A percentile compares a stretch with the other conserved stretches of the same genome.
These are phyloP conservation scores for Cadophora malorum DNA, from an alignment of 2,329 filamentous ascomycete genomes.

Conservation along the genomic window DNA sequence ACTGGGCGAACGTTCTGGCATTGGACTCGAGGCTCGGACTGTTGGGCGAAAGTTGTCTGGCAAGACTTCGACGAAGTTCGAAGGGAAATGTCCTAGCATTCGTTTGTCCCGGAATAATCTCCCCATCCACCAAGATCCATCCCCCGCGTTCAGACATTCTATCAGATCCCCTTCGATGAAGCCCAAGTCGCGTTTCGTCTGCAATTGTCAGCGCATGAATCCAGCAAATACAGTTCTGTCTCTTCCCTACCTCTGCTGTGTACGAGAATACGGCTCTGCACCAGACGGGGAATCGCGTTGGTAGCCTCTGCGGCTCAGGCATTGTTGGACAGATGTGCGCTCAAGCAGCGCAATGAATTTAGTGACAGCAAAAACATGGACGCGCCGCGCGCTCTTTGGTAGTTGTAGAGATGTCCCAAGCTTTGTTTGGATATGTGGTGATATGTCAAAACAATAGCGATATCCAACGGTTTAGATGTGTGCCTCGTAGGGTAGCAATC, in stretches of 20 bases:
- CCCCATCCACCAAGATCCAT: conserved; percentile 98
- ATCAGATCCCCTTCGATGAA: conserved; percentile 98
- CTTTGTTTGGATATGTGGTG: not conserved
- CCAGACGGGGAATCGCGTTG: conserved; percentile 87
- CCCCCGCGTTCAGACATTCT: conserved; percentile 96
- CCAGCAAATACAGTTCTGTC: not conserved
- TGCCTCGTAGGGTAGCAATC: conserved; percentile 5
- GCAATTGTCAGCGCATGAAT: conserved; percentile 30
- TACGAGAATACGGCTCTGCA: conserved; percentile 90
- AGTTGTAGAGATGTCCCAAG: conserved; percentile 1
- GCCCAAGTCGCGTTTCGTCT: conserved; percentile 91
- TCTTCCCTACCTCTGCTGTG: conserved; percentile 73
- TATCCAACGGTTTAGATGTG: conserved; percentile 13
- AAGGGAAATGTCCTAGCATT: conserved; percentile 92
- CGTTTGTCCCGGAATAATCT: conserved; percentile 87
- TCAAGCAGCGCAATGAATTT: conserved; percentile 24
- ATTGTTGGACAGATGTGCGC: conserved; percentile 46
- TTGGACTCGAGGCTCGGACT: conserved; percentile 63
- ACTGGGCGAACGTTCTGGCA: conserved; percentile 43
- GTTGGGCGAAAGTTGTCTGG: conserved; percentile 84
- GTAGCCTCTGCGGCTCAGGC: conserved; percentile 66
- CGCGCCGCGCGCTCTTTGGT: conserved; percentile 17
- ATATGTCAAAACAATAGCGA: conserved; percentile 9
- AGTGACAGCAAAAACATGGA: conserved; percentile 25
- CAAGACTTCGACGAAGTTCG: conserved; percentile 94